Percentiles rank a stretch among this genome's conserved stretches.
Evolutionary conservation across 805 yeast genomes (phyloP).

Genomic region (Diddensiella transvaalensis): DNA sequence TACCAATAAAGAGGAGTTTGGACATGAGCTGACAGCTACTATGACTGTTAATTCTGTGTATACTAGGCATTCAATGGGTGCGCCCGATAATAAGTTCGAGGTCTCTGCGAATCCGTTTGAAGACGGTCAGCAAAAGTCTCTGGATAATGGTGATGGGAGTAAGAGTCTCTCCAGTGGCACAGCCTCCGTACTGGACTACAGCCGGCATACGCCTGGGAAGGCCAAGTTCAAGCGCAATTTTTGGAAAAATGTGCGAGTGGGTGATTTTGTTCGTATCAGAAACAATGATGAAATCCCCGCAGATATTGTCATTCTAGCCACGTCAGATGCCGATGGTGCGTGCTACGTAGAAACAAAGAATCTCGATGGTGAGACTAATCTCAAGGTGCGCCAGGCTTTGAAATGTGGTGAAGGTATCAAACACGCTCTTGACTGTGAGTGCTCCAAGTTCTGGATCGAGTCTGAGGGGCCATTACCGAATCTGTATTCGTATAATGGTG

Average conservation of each 20-base stretch:
- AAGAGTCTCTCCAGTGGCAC: neutral
- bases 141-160: neutral
- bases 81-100: constrained; percentile 15
- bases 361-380: constrained; percentile 73
- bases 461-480: constrained; percentile 67
- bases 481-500: constrained; percentile 64
- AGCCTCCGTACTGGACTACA: constrained; percentile 27
- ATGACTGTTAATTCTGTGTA: constrained; percentile 24
- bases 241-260: constrained; percentile 77
- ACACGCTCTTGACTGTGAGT: constrained; percentile 57
- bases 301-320: constrained; percentile 62
- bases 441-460: constrained; percentile 56
- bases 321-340: constrained; percentile 68
- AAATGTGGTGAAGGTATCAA: constrained; percentile 55
- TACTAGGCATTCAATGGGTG: constrained; percentile 15
- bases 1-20: constrained; percentile 5
- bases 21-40: constrained; percentile 18
- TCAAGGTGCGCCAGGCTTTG: constrained; percentile 58
- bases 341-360: constrained; percentile 71
- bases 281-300: constrained; percentile 80
- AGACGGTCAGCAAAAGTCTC: neutral
- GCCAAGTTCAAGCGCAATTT: constrained; percentile 50
- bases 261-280: constrained; percentile 65
- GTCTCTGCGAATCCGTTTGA: neutral
- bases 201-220: constrained; percentile 29